Conservation (phyloP, 75 land plant species). For the Cupressus sempervirens region DNA sequence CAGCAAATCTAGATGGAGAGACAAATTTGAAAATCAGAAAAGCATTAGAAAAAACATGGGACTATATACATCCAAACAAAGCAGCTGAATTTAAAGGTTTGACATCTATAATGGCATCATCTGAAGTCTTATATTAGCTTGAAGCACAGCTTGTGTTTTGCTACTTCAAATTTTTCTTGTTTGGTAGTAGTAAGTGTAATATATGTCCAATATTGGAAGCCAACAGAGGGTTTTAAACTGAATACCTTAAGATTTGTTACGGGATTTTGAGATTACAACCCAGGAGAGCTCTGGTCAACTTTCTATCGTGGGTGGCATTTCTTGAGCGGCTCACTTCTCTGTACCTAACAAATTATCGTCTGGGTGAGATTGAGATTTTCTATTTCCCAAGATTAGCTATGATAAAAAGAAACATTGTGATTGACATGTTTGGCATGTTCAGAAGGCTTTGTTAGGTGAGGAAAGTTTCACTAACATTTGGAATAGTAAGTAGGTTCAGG, state of each 20-base stretch:
- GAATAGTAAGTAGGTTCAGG: not conserved
- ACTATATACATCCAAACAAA: conserved; percentile 76
- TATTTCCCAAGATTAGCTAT: not conserved
- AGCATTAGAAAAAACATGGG: conserved; percentile 98
- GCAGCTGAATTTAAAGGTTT: conserved; percentile 85
- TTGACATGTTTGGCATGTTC: not conserved
- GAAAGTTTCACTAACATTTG: not conserved
- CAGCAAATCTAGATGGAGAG: conserved; percentile 97
- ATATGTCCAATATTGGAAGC: not conserved
- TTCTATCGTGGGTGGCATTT: not conserved
- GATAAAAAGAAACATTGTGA: not conserved
- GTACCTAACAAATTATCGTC: not conserved
- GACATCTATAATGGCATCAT: not conserved
- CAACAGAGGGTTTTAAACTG: not conserved
- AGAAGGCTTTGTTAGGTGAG: not conserved
- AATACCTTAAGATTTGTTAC: not conserved
- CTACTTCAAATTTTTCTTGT: not conserved
- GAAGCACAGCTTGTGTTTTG: not conserved
- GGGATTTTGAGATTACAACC: not conserved
- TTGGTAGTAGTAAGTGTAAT: not conserved
- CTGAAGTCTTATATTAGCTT: not conserved
- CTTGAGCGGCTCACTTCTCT: not conserved
- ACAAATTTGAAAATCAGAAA: conserved; percentile 98
- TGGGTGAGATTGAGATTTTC: not conserved
- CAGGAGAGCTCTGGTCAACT: not conserved